A percentile compares a stretch with the other conserved stretches of the same genome.
Evolutionary conservation across 2,329 filamentous ascomycete species (phyloP).

Genomic region (Colletotrichum orchidophilum): DNA sequence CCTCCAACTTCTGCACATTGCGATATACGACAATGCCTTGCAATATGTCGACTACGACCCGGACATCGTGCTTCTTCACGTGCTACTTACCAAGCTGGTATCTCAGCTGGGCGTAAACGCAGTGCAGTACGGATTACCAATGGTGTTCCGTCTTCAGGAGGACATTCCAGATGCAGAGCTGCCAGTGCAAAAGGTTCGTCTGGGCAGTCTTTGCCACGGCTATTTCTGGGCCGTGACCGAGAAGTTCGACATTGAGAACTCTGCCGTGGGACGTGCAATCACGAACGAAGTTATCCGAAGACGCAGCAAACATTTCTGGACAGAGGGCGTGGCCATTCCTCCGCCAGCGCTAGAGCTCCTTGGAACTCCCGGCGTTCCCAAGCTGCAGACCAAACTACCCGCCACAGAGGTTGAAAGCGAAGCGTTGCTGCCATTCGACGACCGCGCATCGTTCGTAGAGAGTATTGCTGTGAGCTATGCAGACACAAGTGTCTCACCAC

Average conservation of each 20-base stretch:
- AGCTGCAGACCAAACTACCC: constrained; percentile 56
- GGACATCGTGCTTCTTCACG: constrained; percentile 80
- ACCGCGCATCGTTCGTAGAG: constrained; percentile 76
- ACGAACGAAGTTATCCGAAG: constrained; percentile 80
- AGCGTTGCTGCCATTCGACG: constrained; percentile 78
- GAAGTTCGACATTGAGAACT: constrained; percentile 79
- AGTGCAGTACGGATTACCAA: constrained; percentile 80
- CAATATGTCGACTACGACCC: constrained; percentile 77
- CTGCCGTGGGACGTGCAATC: constrained; percentile 75
- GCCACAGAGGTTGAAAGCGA: constrained; percentile 67
- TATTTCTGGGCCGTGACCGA: constrained; percentile 86
- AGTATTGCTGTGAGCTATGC: constrained; percentile 79
- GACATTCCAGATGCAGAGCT: constrained; percentile 76
- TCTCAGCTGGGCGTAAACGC: constrained; percentile 85
- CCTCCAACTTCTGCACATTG: constrained; percentile 82
- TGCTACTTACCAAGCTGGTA: constrained; percentile 79
- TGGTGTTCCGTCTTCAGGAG: constrained; percentile 89
- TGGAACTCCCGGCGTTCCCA: constrained; percentile 58
- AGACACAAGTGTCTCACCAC: constrained; percentile 68
- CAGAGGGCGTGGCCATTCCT: constrained; percentile 77
- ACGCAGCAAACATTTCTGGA: constrained; percentile 80
- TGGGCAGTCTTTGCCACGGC: constrained; percentile 86
- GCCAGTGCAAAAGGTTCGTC: constrained; percentile 76
- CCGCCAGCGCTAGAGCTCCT: constrained; percentile 71
- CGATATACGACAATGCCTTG: constrained; percentile 87